These are phyloP conservation scores for Dalechampia spathulata DNA, from an alignment of 441 rosid genomes.

Conservation along the genomic window DNA sequence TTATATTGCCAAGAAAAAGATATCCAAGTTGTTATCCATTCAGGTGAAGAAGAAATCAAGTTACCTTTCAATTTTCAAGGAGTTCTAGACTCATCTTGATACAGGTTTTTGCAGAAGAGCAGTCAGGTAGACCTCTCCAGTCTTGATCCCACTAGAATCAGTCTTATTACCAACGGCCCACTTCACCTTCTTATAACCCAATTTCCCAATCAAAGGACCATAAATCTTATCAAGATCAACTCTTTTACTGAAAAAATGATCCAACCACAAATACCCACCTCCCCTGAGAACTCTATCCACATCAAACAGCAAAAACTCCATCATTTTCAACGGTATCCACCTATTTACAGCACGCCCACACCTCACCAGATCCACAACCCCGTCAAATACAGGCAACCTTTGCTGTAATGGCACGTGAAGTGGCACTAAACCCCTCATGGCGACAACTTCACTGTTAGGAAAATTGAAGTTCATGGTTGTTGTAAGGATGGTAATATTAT, in stretches of 20 bases:
- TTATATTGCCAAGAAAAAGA: slow-evolving; percentile 4
- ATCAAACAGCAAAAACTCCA: slow-evolving; percentile 81
- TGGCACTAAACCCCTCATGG: slow-evolving; percentile 77
- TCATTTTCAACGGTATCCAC: slow-evolving; percentile 73
- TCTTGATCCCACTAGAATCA: slow-evolving; percentile 59
- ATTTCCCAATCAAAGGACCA: slow-evolving; percentile 69
- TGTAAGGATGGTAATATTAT: slow-evolving; percentile 64
- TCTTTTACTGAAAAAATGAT: slow-evolving; percentile 71
- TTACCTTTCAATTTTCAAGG: slow-evolving; percentile 23
- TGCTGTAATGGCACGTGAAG: slow-evolving; percentile 93
- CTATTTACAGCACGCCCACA: slow-evolving; percentile 89
- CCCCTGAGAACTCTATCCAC: slow-evolving; percentile 75
- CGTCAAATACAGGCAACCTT: slow-evolving; percentile 82
- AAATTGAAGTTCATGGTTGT: slow-evolving; percentile 87
- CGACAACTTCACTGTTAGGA: slow-evolving; percentile 83
- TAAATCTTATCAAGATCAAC: slow-evolving; percentile 65
- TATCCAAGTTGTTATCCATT: slow-evolving; percentile 1
- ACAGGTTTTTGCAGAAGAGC: slow-evolving; percentile 83
- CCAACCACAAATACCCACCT: slow-evolving; percentile 89
- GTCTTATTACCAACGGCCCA: slow-evolving; percentile 82
- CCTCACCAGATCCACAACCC: slow-evolving; percentile 83
- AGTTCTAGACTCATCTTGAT: slow-evolving; percentile 32
- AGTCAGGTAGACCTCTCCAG: slow-evolving; percentile 79
- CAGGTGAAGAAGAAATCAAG: not conserved
- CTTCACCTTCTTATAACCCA: slow-evolving; percentile 95